Conservation (phyloP, 257 asterid genomes). For the Gentiana macrophylla region DNA sequence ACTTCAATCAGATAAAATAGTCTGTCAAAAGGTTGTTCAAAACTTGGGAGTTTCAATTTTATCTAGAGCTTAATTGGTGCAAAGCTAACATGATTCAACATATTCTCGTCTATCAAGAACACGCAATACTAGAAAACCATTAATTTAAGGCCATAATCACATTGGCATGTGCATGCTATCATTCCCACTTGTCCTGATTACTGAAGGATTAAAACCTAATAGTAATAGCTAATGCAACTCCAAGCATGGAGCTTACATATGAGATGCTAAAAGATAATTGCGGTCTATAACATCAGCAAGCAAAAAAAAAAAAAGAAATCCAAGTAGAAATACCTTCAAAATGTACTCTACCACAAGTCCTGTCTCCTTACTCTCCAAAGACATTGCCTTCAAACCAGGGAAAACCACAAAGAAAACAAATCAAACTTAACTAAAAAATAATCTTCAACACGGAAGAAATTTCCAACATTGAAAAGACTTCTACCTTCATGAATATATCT, state of each 20-base stretch:
- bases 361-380: constrained; percentile 78
- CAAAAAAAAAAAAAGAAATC: no score
- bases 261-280: neutral
- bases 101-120: neutral
- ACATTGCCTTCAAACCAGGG: constrained; percentile 46
- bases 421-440: neutral
- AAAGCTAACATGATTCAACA: neutral
- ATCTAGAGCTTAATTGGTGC: no score
- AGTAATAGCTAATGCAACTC: no score
- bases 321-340: constrained; percentile 54
- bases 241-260: neutral
- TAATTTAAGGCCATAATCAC: no score
- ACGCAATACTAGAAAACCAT: no score
- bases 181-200: neutral
- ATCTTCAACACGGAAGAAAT: neutral
- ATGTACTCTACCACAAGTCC: constrained; percentile 79
- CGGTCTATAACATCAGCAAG: no score
- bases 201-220: neutral
- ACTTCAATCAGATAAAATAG: constrained; percentile 1
- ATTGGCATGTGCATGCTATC: neutral
- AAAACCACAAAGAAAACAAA: neutral
- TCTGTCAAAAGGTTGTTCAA: neutral
- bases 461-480: constrained; percentile 6
- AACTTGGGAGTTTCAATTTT: neutral
- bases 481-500: constrained; percentile 86